Evolutionary conservation across 495 filamentous ascomycete genomes (phyloP).

Genomic region (Pyronema omphalodes): DNA sequence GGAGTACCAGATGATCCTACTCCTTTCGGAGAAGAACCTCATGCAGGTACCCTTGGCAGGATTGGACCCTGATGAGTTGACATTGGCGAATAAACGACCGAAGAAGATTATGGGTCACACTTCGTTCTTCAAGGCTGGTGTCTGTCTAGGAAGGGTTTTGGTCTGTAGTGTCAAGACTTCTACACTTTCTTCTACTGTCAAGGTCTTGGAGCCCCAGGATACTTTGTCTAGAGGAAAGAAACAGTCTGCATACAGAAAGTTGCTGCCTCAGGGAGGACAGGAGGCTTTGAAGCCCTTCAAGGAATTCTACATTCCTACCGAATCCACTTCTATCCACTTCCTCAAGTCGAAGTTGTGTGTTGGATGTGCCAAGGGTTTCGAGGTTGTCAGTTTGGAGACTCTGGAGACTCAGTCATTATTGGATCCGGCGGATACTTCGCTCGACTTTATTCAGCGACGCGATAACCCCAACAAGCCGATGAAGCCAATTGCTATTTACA

Average conservation of each 20-base stretch:
- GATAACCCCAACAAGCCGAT: conserved; percentile 66
- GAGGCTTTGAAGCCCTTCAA: conserved; percentile 93
- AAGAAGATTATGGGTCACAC: conserved; percentile 95
- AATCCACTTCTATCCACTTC: conserved; percentile 93
- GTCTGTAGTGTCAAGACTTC: conserved; percentile 90
- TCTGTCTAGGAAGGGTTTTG: conserved; percentile 82
- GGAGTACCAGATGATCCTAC: conserved; percentile 76
- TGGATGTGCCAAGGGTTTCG: conserved; percentile 85
- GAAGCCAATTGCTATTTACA: conserved; percentile 85
- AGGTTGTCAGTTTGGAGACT: conserved; percentile 91
- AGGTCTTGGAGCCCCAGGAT: conserved; percentile 94
- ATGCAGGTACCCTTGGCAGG: conserved; percentile 71
- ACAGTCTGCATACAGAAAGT: conserved; percentile 79
- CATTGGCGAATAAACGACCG: conserved; percentile 58
- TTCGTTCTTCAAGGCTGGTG: conserved; percentile 94
- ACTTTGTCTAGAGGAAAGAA: conserved; percentile 71
- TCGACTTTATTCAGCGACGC: conserved; percentile 86
- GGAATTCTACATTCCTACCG: conserved; percentile 96
- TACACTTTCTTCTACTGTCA: conserved; percentile 81
- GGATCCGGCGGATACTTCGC: conserved; percentile 92
- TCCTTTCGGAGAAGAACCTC: conserved; percentile 83
- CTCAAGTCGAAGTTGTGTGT: conserved; percentile 92
- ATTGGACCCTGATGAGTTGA: conserved; percentile 59
- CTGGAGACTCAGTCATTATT: conserved; percentile 92
- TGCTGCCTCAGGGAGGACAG: conserved; percentile 71